These are phyloP conservation scores for Serendipita sp. DNA, from an alignment of 768 basidiomycete genomes.

Conservation along the genomic window DNA sequence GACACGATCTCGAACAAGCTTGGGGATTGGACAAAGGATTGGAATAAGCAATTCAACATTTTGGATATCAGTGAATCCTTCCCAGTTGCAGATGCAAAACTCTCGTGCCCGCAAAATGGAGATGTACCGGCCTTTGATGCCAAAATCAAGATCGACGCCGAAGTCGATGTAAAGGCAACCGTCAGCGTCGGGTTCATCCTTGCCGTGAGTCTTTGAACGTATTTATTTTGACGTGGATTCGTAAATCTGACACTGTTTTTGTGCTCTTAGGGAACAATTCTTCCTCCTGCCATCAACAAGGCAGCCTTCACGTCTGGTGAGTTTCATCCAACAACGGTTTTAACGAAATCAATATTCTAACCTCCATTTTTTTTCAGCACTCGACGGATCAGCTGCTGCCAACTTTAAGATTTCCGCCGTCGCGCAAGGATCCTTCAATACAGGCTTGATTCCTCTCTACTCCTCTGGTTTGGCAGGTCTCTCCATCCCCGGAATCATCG, in stretches of 20 bases:
- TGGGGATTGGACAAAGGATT: conserved; percentile 1
- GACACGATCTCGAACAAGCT: background rate
- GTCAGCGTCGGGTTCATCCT: background rate
- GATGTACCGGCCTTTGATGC: background rate
- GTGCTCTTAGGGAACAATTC: background rate
- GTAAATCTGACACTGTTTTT: background rate
- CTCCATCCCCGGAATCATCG: conserved; percentile 1
- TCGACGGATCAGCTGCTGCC: background rate
- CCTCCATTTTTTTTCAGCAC: background rate
- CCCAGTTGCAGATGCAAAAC: background rate
- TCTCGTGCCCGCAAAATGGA: conserved; percentile 1
- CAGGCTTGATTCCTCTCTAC: background rate
- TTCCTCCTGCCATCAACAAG: conserved; percentile 3
- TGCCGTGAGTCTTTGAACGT: background rate
- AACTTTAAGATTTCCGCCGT: background rate
- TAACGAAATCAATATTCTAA: background rate
- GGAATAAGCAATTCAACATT: background rate
- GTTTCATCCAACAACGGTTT: background rate
- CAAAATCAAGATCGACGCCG: conserved; percentile 2
- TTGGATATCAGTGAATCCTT: background rate
- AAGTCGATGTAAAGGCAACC: background rate
- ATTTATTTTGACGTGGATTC: background rate
- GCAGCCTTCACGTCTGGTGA: background rate
- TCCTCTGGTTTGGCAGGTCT: background rate
- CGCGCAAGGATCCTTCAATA: background rate